phyloP scores from a whole-genome alignment of 2,329 filamentous ascomycete species.

The Emmonsiellopsis sp. region DNA sequence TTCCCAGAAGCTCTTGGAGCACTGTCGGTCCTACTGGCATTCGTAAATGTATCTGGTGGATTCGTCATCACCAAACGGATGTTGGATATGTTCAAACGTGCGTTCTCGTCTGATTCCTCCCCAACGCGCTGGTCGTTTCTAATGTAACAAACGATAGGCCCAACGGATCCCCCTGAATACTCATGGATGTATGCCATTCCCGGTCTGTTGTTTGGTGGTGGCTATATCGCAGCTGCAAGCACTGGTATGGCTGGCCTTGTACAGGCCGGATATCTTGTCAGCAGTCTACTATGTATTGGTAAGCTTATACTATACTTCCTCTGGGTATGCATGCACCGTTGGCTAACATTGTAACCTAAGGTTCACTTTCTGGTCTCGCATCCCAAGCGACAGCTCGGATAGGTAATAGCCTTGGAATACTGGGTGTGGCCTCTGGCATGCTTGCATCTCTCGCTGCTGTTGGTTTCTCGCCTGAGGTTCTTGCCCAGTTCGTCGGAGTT shows the following conservation, averaged over 20 bases:
- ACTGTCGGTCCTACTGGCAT: slow-evolving; percentile 70
- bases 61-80: slow-evolving; percentile 91
- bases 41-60: slow-evolving; percentile 80
- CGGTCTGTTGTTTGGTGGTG: slow-evolving; percentile 66
- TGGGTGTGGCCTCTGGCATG: slow-evolving; percentile 76
- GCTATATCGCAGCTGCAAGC: slow-evolving; percentile 68
- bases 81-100: slow-evolving; percentile 81
- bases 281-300: slow-evolving; percentile 74
- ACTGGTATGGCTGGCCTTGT: slow-evolving; percentile 78
- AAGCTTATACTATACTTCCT: slow-evolving; percentile 4
- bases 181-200: slow-evolving; percentile 79
- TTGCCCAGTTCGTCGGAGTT: slow-evolving; percentile 70
- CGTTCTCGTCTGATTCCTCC: slow-evolving; percentile 17
- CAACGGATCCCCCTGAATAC: slow-evolving; percentile 80
- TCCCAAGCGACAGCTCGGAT: slow-evolving; percentile 75
- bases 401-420: slow-evolving; percentile 77
- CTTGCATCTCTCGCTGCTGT: slow-evolving; percentile 73
- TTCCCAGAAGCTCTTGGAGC: slow-evolving; percentile 72
- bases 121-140: background rate
- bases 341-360: slow-evolving; percentile 9
- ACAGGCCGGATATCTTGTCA: slow-evolving; percentile 79
- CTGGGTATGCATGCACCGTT: background rate
- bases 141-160: slow-evolving; percentile 35
- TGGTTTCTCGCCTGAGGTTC: slow-evolving; percentile 68
- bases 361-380: slow-evolving; percentile 68